A percentile compares a stretch with the other conserved stretches of the same genome.
Evolutionary conservation across 768 basidiomycete species (phyloP).

Genomic region (Russula abietina): DNA sequence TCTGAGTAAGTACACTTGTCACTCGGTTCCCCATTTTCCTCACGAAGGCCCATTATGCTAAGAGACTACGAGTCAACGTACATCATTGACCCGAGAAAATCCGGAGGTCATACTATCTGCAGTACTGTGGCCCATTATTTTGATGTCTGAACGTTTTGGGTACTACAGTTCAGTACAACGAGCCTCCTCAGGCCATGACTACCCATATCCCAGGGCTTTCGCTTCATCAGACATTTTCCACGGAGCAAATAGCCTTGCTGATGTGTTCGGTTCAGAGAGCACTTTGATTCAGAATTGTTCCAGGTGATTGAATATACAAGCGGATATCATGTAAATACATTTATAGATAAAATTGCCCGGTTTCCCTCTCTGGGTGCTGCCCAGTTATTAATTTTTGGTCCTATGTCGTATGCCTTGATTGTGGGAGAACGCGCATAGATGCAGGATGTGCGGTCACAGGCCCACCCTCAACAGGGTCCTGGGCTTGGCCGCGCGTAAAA

Average conservation of each 20-base stretch:
- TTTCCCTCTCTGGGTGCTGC: background rate
- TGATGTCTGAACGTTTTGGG: too few species aligned
- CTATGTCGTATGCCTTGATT: background rate
- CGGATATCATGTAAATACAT: background rate
- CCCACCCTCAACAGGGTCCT: background rate
- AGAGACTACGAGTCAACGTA: too few species aligned
- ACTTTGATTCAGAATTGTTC: background rate
- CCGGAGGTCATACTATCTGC: too few species aligned
- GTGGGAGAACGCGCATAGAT: background rate
- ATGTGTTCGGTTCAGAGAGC: background rate
- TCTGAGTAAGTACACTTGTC: too few species aligned
- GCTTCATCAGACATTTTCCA: too few species aligned
- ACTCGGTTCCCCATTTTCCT: too few species aligned
- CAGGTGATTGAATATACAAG: background rate
- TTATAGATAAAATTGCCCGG: background rate
- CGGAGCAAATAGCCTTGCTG: background rate
- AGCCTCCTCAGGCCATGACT: too few species aligned
- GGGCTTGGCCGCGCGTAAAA: background rate
- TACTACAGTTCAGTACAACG: too few species aligned
- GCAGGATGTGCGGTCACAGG: background rate
- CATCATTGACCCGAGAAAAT: too few species aligned
- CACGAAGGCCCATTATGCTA: too few species aligned
- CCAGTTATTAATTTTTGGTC: background rate
- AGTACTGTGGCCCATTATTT: too few species aligned
- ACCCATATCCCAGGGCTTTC: too few species aligned